phyloP scores from a whole-genome alignment of 169 alveolate species.

The Cardiosporidium cionae region DNA sequence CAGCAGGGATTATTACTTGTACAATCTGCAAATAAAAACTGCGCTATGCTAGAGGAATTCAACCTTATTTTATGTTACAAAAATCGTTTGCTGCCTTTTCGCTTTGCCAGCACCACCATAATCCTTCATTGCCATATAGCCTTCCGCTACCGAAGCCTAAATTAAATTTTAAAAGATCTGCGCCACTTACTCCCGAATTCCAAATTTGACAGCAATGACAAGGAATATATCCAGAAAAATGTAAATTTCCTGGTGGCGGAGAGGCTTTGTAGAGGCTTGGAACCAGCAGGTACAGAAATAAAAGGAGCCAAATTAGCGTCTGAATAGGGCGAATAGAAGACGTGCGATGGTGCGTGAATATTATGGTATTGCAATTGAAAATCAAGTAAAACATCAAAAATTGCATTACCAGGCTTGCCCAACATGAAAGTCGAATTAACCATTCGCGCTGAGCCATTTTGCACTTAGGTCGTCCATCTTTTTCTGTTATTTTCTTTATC shows the following conservation, averaged over 20 bases:
- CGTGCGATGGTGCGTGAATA: neutral
- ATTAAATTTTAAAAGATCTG: neutral
- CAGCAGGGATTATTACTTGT: too few species aligned
- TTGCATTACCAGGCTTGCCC: neutral
- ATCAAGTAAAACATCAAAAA: neutral
- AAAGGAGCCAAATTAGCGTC: neutral
- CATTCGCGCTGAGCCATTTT: neutral
- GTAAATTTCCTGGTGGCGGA: neutral
- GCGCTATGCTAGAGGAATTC: too few species aligned
- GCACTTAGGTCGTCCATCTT: neutral
- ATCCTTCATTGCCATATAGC: neutral
- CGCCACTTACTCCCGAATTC: neutral
- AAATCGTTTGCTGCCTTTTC: neutral
- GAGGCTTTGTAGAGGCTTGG: neutral
- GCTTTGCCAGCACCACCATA: neutral
- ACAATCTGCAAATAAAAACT: too few species aligned
- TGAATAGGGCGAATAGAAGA: neutral
- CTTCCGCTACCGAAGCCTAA: neutral
- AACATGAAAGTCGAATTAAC: neutral
- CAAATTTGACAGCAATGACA: neutral
- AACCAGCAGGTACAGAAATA: neutral
- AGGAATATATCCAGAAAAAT: neutral
- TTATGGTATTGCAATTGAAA: neutral
- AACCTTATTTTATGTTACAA: too few species aligned
- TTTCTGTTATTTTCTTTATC: neutral